phyloP scores from a whole-genome alignment of 306 rosid genomes.

The cucumber (Cucumis sativus) region Cucumber_9930_V3 NC_026657.2:30601501-30602000 shows the following conservation, averaged over 20 bases:
- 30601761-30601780: not conserved
- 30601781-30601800: not conserved
- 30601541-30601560: too few species aligned
- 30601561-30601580: not conserved
- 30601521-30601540: too few species aligned
- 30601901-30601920: not conserved
- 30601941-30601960: not conserved
- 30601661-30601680: not conserved
- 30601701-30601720: too few species aligned
- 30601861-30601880: not conserved
- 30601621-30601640: too few species aligned
- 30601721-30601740: too few species aligned
- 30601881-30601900: not conserved
- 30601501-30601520: too few species aligned
- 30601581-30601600: not conserved
- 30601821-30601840: not conserved
- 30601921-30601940: not conserved
- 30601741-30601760: not conserved
- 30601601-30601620: not conserved
- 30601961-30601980: not conserved
- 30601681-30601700: too few species aligned
- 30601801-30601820: not conserved
- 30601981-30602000: conserved; percentile 4
- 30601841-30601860: not conserved
- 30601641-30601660: too few species aligned